Conservation (phyloP, 2,329 filamentous ascomycete species). For the Epichloe sylvatica region DNA sequence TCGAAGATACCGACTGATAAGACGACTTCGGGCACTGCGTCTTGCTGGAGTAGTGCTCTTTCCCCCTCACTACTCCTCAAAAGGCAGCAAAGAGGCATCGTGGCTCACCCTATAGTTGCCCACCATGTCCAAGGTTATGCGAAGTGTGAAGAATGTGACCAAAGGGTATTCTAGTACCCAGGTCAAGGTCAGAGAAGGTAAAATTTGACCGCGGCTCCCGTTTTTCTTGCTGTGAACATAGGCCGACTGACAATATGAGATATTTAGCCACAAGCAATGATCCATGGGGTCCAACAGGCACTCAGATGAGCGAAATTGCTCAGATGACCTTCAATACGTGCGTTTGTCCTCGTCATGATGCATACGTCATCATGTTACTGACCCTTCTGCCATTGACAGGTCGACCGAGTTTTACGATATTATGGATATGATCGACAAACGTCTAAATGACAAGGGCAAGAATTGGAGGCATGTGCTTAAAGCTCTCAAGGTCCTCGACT, state of each 20-base stretch:
- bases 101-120: slow-evolving; percentile 13
- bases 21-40: not conserved
- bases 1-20: not conserved
- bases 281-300: slow-evolving; percentile 93
- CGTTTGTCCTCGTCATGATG: slow-evolving; percentile 18
- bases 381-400: slow-evolving; percentile 29
- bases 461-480: slow-evolving; percentile 98
- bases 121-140: slow-evolving; percentile 88
- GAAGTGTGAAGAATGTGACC: slow-evolving; percentile 98
- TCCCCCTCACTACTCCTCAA: not conserved
- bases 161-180: slow-evolving; percentile 95
- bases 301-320: slow-evolving; percentile 97
- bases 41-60: not conserved
- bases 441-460: slow-evolving; percentile 97
- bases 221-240: not conserved
- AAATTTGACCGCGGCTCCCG: not conserved
- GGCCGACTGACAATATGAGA: slow-evolving; percentile 7
- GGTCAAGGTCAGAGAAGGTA: slow-evolving; percentile 97
- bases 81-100: slow-evolving; percentile 1
- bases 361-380: not conserved
- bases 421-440: slow-evolving; percentile 99
- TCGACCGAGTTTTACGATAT: slow-evolving; percentile 98
- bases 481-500: slow-evolving; percentile 92
- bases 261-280: slow-evolving; percentile 90
- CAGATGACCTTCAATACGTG: slow-evolving; percentile 97